These are phyloP conservation scores for Aspergillus ellipticus DNA, from an alignment of 495 filamentous ascomycete genomes.

Conservation along the genomic window DNA sequence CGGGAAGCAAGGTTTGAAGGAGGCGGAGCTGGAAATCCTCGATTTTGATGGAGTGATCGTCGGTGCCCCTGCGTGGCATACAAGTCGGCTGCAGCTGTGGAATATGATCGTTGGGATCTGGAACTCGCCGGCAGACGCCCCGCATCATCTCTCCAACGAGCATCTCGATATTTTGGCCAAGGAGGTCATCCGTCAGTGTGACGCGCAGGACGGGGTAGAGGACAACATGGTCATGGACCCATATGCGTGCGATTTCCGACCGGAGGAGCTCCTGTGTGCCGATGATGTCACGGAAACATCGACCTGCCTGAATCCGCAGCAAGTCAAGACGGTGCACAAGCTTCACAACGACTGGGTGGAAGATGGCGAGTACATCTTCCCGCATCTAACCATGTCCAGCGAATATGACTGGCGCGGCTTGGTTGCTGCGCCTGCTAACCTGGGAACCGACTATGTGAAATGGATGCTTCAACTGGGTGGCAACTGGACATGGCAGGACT, in stretches of 20 bases:
- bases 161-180: not conserved
- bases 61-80: conserved; percentile 5
- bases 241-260: not conserved
- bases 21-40: conserved; percentile 51
- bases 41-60: conserved; percentile 21
- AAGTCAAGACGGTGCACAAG: conserved; percentile 43
- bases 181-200: not conserved
- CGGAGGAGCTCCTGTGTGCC: not conserved
- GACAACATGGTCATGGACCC: conserved; percentile 1
- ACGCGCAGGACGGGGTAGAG: not conserved
- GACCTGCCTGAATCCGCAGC: conserved; percentile 45
- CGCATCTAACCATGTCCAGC: not conserved
- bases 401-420: not conserved
- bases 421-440: not conserved
- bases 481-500: conserved; percentile 2
- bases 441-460: not conserved
- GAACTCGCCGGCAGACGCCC: not conserved
- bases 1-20: conserved; percentile 54
- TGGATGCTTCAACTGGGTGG: not conserved
- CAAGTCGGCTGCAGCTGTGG: conserved; percentile 2
- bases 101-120: not conserved
- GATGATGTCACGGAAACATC: conserved; percentile 8
- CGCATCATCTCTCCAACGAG: not conserved
- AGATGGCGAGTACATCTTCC: conserved; percentile 14
- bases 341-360: conserved; percentile 41